phyloP scores from a whole-genome alignment of 805 yeast species.

The Scheffersomyces amazonensis region DNA sequence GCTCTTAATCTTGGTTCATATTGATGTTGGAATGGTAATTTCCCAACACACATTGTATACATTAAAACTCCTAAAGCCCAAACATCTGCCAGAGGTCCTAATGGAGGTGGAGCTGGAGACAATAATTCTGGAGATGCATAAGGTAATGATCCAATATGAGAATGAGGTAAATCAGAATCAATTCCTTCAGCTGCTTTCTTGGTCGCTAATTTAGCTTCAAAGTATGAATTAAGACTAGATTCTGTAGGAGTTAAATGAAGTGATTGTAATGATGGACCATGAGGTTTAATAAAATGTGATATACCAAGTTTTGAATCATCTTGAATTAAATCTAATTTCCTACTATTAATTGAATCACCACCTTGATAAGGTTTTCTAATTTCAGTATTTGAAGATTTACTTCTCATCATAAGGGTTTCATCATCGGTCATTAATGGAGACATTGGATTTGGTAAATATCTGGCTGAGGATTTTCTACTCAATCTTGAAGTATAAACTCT shows the following conservation, averaged over 20 bases:
- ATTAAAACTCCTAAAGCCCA: slow-evolving; percentile 89
- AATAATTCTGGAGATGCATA: slow-evolving; percentile 89
- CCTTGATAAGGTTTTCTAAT: slow-evolving; percentile 33
- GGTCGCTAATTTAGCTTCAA: slow-evolving; percentile 1
- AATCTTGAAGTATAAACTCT: slow-evolving; percentile 28
- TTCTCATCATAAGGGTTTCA: slow-evolving; percentile 23
- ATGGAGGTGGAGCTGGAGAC: slow-evolving; percentile 55
- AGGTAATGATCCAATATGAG: slow-evolving; percentile 85
- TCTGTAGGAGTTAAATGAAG: slow-evolving; percentile 25
- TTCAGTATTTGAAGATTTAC: slow-evolving; percentile 31
- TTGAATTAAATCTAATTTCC: slow-evolving; percentile 15
- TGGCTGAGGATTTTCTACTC: slow-evolving; percentile 17
- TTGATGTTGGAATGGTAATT: slow-evolving; percentile 79
- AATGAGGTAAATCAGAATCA: slow-evolving; percentile 51
- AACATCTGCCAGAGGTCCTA: slow-evolving; percentile 71
- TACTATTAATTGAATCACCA: slow-evolving; percentile 22
- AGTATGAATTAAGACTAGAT: neutral
- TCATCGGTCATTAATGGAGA: slow-evolving; percentile 4
- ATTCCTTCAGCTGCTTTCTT: slow-evolving; percentile 11
- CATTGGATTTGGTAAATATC: slow-evolving; percentile 1
- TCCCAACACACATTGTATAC: slow-evolving; percentile 70
- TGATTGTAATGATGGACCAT: slow-evolving; percentile 34
- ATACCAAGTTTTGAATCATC: slow-evolving; percentile 35
- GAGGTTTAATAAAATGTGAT: slow-evolving; percentile 19
- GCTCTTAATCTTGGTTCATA: slow-evolving; percentile 77